Evolutionary conservation across 371 early-diverging fungal species (phyloP).

Genomic region (Conidiobolus incongruus): DNA sequence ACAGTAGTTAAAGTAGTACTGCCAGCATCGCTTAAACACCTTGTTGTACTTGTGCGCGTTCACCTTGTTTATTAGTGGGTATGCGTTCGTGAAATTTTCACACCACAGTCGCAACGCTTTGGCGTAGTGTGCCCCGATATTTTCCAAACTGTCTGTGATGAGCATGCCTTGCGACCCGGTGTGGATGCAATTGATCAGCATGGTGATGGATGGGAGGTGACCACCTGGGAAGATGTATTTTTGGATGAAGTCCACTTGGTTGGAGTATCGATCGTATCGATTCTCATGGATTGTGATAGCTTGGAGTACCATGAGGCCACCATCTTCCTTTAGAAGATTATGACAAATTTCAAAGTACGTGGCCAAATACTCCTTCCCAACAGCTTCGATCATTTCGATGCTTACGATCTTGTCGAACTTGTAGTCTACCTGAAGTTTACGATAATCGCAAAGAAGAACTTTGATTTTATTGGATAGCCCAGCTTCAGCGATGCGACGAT

Average conservation of each 20-base stretch:
- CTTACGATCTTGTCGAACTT: constrained; percentile 39
- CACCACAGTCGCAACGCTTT: constrained; percentile 37
- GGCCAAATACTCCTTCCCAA: constrained; percentile 31
- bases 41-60: constrained; percentile 11
- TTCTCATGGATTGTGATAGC: constrained; percentile 38
- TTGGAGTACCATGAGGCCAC: constrained; percentile 23
- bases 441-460: constrained; percentile 35
- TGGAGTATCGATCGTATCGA: constrained; percentile 23
- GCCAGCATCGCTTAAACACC: constrained; percentile 25
- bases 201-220: constrained; percentile 33
- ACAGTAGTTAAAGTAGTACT: constrained; percentile 42
- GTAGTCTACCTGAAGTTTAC: constrained; percentile 11
- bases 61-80: background rate
- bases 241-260: constrained; percentile 33
- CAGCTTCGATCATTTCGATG: constrained; percentile 53
- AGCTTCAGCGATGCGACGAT: constrained; percentile 22
- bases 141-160: constrained; percentile 22
- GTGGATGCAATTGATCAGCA: constrained; percentile 19
- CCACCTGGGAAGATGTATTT: constrained; percentile 49
- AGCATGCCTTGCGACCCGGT: constrained; percentile 22
- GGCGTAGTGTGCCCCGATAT: constrained; percentile 42
- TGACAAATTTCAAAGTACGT: constrained; percentile 29
- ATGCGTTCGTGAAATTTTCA: constrained; percentile 13
- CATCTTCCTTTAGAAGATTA: constrained; percentile 18
- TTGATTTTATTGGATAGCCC: constrained; percentile 19